These are phyloP conservation scores for Neopestalotiopsis rosae DNA, from an alignment of 2,329 filamentous ascomycete genomes.

Conservation along the genomic window DNA sequence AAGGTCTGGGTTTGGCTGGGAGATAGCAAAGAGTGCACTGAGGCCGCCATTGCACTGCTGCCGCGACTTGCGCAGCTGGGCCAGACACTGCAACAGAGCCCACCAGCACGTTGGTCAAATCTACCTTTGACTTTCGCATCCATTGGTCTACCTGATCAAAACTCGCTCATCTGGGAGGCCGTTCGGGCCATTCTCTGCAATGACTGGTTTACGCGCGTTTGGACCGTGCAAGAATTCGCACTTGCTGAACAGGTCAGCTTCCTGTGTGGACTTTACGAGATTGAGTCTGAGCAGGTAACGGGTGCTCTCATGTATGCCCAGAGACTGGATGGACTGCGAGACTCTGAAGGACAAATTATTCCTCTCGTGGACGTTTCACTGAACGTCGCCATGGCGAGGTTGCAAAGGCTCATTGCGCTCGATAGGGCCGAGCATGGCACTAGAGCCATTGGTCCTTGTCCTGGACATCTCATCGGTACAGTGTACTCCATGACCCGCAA, in stretches of 20 bases:
- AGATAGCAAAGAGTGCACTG: neutral
- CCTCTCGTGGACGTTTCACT: neutral
- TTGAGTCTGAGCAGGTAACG: neutral
- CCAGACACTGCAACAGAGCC: neutral
- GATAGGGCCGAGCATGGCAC: neutral
- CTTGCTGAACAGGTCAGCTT: neutral
- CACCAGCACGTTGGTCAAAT: neutral
- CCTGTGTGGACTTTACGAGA: neutral
- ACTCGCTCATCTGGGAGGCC: neutral
- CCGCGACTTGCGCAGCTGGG: neutral
- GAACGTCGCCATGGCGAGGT: neutral
- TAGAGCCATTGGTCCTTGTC: neutral
- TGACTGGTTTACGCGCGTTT: neutral
- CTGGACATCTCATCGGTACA: neutral
- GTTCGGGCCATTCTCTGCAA: neutral
- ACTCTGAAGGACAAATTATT: neutral
- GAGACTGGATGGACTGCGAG: neutral
- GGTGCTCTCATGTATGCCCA: neutral
- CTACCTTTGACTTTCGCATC: neutral
- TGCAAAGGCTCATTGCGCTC: neutral
- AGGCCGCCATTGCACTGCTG: neutral
- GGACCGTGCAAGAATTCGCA: neutral
- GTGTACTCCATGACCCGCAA: neutral
- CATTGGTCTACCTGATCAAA: neutral
- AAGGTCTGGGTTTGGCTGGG: conserved; percentile 1